These are phyloP conservation scores for Phytopythium helicoides DNA, from an alignment of 352 stramenopile genomes.

Conservation along the genomic window DNA sequence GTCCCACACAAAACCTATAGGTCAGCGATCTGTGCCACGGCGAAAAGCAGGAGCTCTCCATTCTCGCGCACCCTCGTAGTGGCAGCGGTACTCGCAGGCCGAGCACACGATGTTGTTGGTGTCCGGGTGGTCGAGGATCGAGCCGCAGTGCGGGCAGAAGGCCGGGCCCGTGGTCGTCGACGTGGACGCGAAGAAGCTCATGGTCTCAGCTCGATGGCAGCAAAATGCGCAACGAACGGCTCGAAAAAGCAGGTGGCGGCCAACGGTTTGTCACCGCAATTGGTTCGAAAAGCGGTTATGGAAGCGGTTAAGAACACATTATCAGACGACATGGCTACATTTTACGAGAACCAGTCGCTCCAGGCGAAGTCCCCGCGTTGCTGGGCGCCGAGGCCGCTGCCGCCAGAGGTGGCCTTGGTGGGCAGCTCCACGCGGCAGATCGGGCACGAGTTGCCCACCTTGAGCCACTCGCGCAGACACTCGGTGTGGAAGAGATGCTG, in stretches of 20 bases:
- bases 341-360: constrained; percentile 77
- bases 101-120: constrained; percentile 88
- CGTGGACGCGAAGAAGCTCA: constrained; percentile 63
- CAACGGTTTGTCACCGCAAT: too few species aligned
- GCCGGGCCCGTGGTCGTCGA: constrained; percentile 59
- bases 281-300: too few species aligned
- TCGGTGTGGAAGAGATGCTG: constrained; percentile 84
- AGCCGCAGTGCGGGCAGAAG: constrained; percentile 88
- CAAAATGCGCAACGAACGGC: too few species aligned
- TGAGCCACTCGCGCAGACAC: constrained; percentile 77
- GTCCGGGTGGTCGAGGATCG: constrained; percentile 84
- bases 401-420: constrained; percentile 35
- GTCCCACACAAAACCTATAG: neutral
- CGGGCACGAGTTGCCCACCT: constrained; percentile 81
- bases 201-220: neutral
- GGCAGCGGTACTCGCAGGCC: constrained; percentile 80
- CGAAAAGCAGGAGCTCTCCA: neutral
- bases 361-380: constrained; percentile 57
- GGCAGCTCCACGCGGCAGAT: constrained; percentile 78
- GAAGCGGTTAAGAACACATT: too few species aligned
- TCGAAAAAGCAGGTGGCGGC: too few species aligned
- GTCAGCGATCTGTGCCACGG: constrained; percentile 6
- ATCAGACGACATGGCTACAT: neutral
- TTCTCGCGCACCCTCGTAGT: constrained; percentile 61
- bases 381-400: constrained; percentile 33